Percentiles rank a stretch among this genome's conserved stretches.
Evolutionary conservation across 208 protist species (phyloP).

Genomic region (Lotmaria passim): DNA sequence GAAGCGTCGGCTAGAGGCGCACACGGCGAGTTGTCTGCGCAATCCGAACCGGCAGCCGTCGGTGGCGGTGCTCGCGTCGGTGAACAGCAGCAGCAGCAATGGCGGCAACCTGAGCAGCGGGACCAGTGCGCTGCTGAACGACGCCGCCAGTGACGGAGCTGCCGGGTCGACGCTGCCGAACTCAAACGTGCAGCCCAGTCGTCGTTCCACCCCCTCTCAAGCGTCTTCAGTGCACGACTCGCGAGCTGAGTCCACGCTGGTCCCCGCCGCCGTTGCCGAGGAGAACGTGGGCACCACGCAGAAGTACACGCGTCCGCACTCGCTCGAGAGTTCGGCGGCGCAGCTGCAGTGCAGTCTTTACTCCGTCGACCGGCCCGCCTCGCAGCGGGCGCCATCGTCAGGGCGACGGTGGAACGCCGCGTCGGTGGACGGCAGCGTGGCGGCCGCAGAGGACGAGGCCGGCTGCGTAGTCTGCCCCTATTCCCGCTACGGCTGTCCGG

Average conservation of each 20-base stretch:
- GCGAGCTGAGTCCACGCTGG: not conserved
- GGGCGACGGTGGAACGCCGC: constrained; percentile 13
- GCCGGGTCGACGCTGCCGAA: not conserved
- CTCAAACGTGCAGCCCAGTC: not conserved
- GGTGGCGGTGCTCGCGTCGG: not conserved
- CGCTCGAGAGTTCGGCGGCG: constrained; percentile 5
- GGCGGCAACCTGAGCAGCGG: not conserved
- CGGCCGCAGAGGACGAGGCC: constrained; percentile 8
- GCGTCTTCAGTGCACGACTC: not conserved
- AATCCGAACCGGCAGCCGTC: constrained; percentile 49
- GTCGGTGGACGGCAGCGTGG: not conserved
- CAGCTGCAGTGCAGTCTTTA: constrained; percentile 23
- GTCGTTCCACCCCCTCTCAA: not conserved
- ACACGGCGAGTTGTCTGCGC: constrained; percentile 48
- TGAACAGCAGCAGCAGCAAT: constrained; percentile 3
- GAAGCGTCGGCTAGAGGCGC: constrained; percentile 45
- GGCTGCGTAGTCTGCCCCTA: constrained; percentile 61
- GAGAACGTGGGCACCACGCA: constrained; percentile 22
- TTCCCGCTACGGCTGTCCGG: constrained; percentile 67
- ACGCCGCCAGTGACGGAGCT: not conserved
- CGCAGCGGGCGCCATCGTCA: constrained; percentile 21
- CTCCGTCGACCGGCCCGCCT: constrained; percentile 13
- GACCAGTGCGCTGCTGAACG: not conserved
- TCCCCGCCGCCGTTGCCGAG: not conserved
- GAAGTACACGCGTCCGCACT: constrained; percentile 31